Evolutionary conservation across 148 eudicot species (phyloP), one percentile per base, ranked within the genome.

Genomic region (Rhododendron simsii): DNA sequence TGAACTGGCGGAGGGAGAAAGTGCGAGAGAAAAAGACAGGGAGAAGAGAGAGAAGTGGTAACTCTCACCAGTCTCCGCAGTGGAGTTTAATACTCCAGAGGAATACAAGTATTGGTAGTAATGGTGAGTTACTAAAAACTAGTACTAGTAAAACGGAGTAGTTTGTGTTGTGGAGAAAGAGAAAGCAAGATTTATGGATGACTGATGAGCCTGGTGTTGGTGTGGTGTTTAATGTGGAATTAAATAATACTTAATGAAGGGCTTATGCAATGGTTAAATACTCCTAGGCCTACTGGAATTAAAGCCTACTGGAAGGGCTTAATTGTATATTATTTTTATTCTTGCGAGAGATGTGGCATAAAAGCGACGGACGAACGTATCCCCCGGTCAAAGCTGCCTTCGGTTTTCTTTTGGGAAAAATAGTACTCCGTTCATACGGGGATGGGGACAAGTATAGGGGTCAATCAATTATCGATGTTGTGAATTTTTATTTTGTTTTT

Each of bases 1-100:
- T 77, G 80, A 41, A 77, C 80, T 77, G 80, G 80, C 50, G 6
- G 50, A 77, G 51, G 20, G 80, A 77, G 50, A 20, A 44, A 77
- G 26, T 4, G 33, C 30, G 80, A 77, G 12, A 77, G 80, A 77
- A 16, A 75, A 33, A 75, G 41, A 75, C 37, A 33, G 21, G 13
- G 71, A n/a, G 33, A 2, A 6, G 48, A 18, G 80, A 16, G 23
- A 15, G 45, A 74, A 67, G 10, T 11, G 73, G 33, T 11, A 69
- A 30, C 39, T 30, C 50, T 11, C 80, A 77, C 50, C 79, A 75
- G 79, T 7, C 2, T 5, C 7, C 41, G 78, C 78, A 76, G 80
- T 41, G 5, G 21, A 13, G 47, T 18, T 41, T 77, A 77, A 18
- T 41, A 69, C 61, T 59, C 6, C n/a, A 0, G 5, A 14, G 59